Evolutionary conservation across 352 stramenopile species (phyloP), one percentile per base, ranked within the genome.

Genomic region (Blastocystis sp.): DNA sequence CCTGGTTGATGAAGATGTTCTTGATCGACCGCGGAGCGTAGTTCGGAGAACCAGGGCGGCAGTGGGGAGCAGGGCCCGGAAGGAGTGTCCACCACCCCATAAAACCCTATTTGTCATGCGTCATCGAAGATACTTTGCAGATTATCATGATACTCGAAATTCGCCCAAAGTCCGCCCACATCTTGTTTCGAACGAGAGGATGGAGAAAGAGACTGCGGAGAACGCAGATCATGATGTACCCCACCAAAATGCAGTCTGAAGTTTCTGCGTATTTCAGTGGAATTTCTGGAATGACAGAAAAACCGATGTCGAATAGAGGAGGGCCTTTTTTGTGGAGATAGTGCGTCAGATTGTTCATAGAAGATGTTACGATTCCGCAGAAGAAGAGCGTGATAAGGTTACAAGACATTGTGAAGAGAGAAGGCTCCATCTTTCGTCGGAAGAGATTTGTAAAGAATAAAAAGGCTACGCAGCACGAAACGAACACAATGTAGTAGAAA

Each of bases 61-160:
- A 87, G 26, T 87, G 76, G 13, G 76, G 76, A 5, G 76, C 76
- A 9, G 76, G 76, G 45, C 76, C 76, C 29, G 76, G 76, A 47
- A 87, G 76, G 23, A 87, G 63, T n/a, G 76, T 87, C 76, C 59
- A 76, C 76, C 76, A 87, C 18, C 76, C 76, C 76, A 87, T 76
- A 29, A 87, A n/a, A 45, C 76, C 76, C 76, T 87, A 39, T 6
- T 9, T 26, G 9, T 77, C 23, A 76, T 70, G 18, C n/a, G 1
- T 13, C n/a, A 13, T 34, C 43, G n/a, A 54, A 61, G 34, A 34
- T 76, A 77, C 76, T 34, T 87, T 87, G 63, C 76, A 70, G 43
- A 87, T 39, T 53, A 87, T 87, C 76, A 87, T 87, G 63, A 87
- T 56, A 39, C 76, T 87, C 7, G 76, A 26, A 26, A 87, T 87